phyloP scores from a whole-genome alignment of 108 stramenopile species.

The Cylindrotheca fusiformis region DNA sequence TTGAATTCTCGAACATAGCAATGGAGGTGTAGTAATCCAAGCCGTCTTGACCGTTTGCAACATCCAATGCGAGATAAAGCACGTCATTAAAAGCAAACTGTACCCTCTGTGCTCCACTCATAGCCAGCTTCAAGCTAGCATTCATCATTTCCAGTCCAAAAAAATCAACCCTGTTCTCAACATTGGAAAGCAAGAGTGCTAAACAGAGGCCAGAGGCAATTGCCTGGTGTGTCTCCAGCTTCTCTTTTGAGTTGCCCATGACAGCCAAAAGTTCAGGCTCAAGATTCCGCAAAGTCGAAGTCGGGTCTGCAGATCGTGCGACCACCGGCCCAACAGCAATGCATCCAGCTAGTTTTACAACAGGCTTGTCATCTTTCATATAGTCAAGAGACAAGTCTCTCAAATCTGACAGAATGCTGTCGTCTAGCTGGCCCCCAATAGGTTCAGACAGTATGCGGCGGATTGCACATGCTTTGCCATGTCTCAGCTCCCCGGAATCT shows the following conservation, averaged over 20 bases:
- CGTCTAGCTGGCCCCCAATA: conserved; percentile 45
- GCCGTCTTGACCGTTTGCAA: conserved; percentile 67
- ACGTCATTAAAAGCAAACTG: conserved; percentile 88
- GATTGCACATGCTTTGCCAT: conserved; percentile 74
- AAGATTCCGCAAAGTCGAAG: conserved; percentile 27
- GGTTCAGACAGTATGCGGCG: conserved; percentile 56
- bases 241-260: conserved; percentile 63
- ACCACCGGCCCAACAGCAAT: conserved; percentile 73
- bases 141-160: conserved; percentile 55
- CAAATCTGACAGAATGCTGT: conserved; percentile 23
- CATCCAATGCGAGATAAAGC: conserved; percentile 78
- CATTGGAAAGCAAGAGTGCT: conserved; percentile 40
- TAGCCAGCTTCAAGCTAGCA: conserved; percentile 68
- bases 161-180: conserved; percentile 50
- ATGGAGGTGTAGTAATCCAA: conserved; percentile 57
- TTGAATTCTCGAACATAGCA: conserved; percentile 77
- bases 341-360: conserved; percentile 68
- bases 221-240: conserved; percentile 65
- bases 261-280: conserved; percentile 55
- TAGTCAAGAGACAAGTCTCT: conserved; percentile 31
- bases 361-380: conserved; percentile 62
- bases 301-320: conserved; percentile 54
- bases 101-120: conserved; percentile 74
- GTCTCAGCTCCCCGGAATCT: conserved; percentile 46
- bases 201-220: conserved; percentile 70